Conservation (phyloP, 2,329 filamentous ascomycete genomes). For the Colletotrichum sp. region DNA sequence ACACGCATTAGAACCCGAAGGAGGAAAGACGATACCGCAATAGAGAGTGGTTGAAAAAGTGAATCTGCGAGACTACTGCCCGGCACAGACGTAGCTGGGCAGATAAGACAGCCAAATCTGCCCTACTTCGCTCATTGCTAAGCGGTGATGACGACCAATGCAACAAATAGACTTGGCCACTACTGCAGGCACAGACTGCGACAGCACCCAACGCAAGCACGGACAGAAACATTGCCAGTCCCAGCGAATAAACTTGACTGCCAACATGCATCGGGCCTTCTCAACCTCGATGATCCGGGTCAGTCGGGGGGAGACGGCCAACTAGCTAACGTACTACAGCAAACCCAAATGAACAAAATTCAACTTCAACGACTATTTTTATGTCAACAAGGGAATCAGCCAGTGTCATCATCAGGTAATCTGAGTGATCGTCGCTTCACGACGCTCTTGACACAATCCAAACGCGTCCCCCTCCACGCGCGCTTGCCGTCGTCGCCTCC, state of each 20-base stretch:
- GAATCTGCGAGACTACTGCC: not conserved
- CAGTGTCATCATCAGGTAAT: not conserved
- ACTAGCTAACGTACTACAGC: not conserved
- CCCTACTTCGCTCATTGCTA: not conserved
- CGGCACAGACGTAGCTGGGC: not conserved
- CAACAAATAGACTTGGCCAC: not conserved
- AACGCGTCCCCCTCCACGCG: not conserved
- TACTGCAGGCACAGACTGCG: not conserved
- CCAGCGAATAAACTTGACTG: not conserved
- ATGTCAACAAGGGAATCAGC: not conserved
- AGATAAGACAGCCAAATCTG: not conserved
- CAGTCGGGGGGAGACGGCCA: not conserved
- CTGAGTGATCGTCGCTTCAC: not conserved
- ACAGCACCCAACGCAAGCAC: not conserved
- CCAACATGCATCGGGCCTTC: not conserved
- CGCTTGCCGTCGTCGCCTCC: not conserved
- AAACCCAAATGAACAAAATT: not conserved
- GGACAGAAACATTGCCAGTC: not conserved
- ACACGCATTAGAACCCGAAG: not conserved
- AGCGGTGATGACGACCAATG: not conserved
- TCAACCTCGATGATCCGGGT: not conserved
- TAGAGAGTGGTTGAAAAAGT: not conserved
- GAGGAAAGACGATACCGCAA: not conserved
- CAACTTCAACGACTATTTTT: not conserved
- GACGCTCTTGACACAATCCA: not conserved